phyloP scores from a whole-genome alignment of 2,329 filamentous ascomycete species.

The Penicillium sp. region DNA sequence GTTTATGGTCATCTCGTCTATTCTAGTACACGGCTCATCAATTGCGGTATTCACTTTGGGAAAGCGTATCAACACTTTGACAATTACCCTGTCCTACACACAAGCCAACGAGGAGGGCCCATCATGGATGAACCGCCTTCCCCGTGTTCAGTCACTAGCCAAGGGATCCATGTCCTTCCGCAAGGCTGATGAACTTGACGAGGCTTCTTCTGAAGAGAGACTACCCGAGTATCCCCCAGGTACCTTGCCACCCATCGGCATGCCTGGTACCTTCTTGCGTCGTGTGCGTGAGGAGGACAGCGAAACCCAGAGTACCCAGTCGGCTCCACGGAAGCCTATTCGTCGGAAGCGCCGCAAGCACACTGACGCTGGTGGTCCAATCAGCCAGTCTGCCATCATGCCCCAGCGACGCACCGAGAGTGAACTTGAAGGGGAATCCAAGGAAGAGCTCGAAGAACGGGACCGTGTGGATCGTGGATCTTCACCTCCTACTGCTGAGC shows the following conservation, averaged over 20 bases:
- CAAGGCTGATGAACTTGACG: constrained; percentile 73
- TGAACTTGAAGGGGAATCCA: constrained; percentile 34
- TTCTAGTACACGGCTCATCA: constrained; percentile 95
- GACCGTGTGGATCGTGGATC: constrained; percentile 44
- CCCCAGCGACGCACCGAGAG: constrained; percentile 59
- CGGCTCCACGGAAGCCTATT: constrained; percentile 56
- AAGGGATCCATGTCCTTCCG: constrained; percentile 75
- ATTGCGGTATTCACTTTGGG: constrained; percentile 97
- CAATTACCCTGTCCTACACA: constrained; percentile 95
- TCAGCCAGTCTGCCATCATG: constrained; percentile 87
- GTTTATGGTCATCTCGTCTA: constrained; percentile 92
- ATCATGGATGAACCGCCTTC: constrained; percentile 93
- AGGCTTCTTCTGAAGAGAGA: constrained; percentile 65
- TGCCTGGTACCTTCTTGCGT: constrained; percentile 78
- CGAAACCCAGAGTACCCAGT: constrained; percentile 61
- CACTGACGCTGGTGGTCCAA: constrained; percentile 80
- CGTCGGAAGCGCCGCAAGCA: constrained; percentile 67
- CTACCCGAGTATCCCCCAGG: constrained; percentile 69
- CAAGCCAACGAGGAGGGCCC: constrained; percentile 85
- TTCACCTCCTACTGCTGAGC: constrained; percentile 45
- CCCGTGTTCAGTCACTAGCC: constrained; percentile 80
- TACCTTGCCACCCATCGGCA: constrained; percentile 71
- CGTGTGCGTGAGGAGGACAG: constrained; percentile 78
- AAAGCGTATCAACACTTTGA: constrained; percentile 96
- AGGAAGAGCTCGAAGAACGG: constrained; percentile 35